Base-by-base conservation (phyloP, 495 filamentous ascomycete genomes). In the Lepidopterella palustris region DNA sequence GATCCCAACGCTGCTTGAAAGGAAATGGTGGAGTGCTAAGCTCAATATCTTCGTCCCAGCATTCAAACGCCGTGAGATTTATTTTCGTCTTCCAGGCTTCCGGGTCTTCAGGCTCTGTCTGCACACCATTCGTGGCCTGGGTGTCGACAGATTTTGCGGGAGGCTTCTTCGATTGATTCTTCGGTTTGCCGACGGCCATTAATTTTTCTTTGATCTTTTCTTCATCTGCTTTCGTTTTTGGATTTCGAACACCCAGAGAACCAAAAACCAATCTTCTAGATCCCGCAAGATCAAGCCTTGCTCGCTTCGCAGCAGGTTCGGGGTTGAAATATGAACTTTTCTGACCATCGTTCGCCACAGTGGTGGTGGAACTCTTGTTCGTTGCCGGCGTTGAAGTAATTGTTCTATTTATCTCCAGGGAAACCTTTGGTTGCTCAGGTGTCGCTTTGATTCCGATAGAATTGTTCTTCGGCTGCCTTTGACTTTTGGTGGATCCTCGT, bases 1-100 rank as follows among this genome's bases (percentile, higher is more conserved):
- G 76, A 72, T 96, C 89, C 91, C 90, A 96, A 53, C 87, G 83
- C 70, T 95, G 89, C 11, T 85, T 75, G 63, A 97, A 98, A 0
- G 93, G 93, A 68, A 95, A 97, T 2, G 88, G 88, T 0, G 93
- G 92, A 21, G 85, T 79, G 56, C 82, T 90, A 29, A 96, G 76
- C 57, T 58, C 63, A 50, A 91, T 75, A n/a, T 82, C 83, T 23
- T 90, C 83, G 51, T 84, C 73, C 60, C 86, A 81, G 70, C 93
- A 97, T 69, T 98, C 93, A 10, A 90, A 86, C 47, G 90, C 92
- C 53, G 79, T 81, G 27, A 88, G 69, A 40, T 75, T 79, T 32
- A 97, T 85, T 68, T 85, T 92, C 8, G 82, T 68, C 60, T 81
- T 82, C 92, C 92, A 97, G 39, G 74, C 69, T 6, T 84, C 72